These are phyloP conservation scores for Novymonas esmeraldas DNA, from an alignment of 208 protist species.

Conservation along the genomic window DNA sequence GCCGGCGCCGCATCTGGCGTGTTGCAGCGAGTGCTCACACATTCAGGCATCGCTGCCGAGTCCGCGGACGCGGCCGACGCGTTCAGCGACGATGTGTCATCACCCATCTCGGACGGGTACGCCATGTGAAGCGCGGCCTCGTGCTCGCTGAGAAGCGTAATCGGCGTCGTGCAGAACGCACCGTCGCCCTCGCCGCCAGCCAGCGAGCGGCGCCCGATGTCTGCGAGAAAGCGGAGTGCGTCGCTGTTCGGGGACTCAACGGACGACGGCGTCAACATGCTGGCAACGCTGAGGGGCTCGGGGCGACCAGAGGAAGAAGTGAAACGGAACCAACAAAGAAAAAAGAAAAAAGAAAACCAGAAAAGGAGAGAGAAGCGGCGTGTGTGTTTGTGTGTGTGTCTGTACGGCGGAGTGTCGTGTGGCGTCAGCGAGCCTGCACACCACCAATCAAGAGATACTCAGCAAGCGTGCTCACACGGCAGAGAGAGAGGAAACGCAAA, in stretches of 20 bases:
- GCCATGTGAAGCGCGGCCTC: slow-evolving; percentile 5
- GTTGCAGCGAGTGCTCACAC: slow-evolving; percentile 15
- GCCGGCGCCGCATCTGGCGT: slow-evolving; percentile 2
- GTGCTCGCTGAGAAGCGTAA: slow-evolving; percentile 16
- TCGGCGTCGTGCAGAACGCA: slow-evolving; percentile 6
- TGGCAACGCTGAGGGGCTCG: background rate
- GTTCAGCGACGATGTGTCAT: slow-evolving; percentile 7
- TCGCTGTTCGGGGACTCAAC: background rate
- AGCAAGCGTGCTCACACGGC: too few relatives aligned
- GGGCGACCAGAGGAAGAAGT: too few relatives aligned
- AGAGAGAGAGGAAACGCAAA: too few relatives aligned
- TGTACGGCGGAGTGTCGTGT: too few relatives aligned
- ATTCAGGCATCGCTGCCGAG: slow-evolving; percentile 20
- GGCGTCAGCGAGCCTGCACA: too few relatives aligned
- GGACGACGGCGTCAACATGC: background rate
- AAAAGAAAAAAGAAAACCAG: too few relatives aligned
- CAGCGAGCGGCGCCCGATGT: background rate
- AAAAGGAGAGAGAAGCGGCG: too few relatives aligned
- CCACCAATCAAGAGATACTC: too few relatives aligned
- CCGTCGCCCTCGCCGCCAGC: background rate
- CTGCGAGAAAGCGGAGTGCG: background rate
- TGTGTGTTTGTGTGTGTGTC: too few relatives aligned
- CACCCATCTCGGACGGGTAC: slow-evolving; percentile 5
- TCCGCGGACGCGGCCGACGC: slow-evolving; percentile 1
- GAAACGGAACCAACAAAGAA: too few relatives aligned